Conservation (phyloP, 2,329 filamentous ascomycete species). For the Alternaria sp. region DNA sequence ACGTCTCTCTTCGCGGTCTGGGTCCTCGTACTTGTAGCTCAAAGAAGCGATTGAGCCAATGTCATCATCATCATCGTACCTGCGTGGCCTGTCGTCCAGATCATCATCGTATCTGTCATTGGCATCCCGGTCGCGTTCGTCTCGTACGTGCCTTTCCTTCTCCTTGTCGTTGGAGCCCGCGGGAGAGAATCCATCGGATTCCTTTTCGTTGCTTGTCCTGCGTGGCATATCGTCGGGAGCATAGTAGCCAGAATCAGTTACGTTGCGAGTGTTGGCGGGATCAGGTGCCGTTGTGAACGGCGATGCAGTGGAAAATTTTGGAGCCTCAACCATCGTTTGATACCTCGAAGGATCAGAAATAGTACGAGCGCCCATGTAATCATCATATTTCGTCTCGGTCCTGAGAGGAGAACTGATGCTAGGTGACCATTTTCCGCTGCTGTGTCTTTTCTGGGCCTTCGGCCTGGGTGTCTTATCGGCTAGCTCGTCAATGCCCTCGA, state of each 20-base stretch:
- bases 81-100: constrained; percentile 23
- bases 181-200: constrained; percentile 48
- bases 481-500: constrained; percentile 47
- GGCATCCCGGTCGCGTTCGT: constrained; percentile 25
- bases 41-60: constrained; percentile 36
- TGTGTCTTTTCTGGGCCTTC: constrained; percentile 58
- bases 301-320: constrained; percentile 27
- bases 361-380: constrained; percentile 49
- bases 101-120: constrained; percentile 22
- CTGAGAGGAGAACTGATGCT: constrained; percentile 56
- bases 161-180: constrained; percentile 45
- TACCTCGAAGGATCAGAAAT: constrained; percentile 22
- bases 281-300: constrained; percentile 27
- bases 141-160: constrained; percentile 31
- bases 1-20: constrained; percentile 43
- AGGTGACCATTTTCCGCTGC: constrained; percentile 53
- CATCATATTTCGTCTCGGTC: constrained; percentile 56
- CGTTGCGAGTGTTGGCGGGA: constrained; percentile 26
- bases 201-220: constrained; percentile 34
- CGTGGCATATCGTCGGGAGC: constrained; percentile 41
- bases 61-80: constrained; percentile 29
- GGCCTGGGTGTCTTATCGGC: constrained; percentile 56
- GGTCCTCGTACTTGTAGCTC: constrained; percentile 40
- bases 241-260: constrained; percentile 47
- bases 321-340: constrained; percentile 26